phyloP scores from a whole-genome alignment of 495 filamentous ascomycete species.

The Podospora pseudopauciseta region DNA sequence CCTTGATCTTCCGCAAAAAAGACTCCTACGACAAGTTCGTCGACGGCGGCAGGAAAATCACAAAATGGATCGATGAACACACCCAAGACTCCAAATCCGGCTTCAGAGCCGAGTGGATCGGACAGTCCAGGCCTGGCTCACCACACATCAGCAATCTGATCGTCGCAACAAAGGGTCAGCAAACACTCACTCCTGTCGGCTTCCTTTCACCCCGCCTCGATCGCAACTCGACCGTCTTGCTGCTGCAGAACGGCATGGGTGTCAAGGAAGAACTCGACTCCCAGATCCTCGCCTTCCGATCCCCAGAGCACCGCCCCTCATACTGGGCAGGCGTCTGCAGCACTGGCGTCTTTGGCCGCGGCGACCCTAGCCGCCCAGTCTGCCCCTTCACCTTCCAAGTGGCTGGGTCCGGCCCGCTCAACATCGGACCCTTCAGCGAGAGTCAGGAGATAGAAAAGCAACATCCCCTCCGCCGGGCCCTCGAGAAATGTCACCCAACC shows the following conservation, averaged over 20 bases:
- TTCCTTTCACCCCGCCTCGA: slow-evolving; percentile 56
- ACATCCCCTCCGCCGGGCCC: slow-evolving; percentile 21
- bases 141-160: slow-evolving; percentile 59
- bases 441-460: not conserved
- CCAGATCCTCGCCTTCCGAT: slow-evolving; percentile 56
- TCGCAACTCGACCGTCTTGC: slow-evolving; percentile 58
- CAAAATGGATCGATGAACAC: not conserved
- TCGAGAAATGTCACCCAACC: not conserved
- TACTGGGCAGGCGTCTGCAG: slow-evolving; percentile 65
- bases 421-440: slow-evolving; percentile 29
- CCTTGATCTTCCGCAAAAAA: not conserved
- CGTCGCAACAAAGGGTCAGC: slow-evolving; percentile 61
- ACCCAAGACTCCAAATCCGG: not conserved
- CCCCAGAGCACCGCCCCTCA: slow-evolving; percentile 55
- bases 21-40: not conserved
- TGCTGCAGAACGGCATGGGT: slow-evolving; percentile 80
- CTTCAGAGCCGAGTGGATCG: not conserved
- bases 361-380: slow-evolving; percentile 35
- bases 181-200: slow-evolving; percentile 53
- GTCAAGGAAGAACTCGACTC: slow-evolving; percentile 38
- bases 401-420: slow-evolving; percentile 56
- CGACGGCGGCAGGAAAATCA: not conserved
- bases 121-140: not conserved
- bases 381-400: slow-evolving; percentile 55
- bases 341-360: slow-evolving; percentile 51